These are phyloP conservation scores for Ogataea angusta DNA, from an alignment of 805 yeast species.

Conservation along the genomic window DNA sequence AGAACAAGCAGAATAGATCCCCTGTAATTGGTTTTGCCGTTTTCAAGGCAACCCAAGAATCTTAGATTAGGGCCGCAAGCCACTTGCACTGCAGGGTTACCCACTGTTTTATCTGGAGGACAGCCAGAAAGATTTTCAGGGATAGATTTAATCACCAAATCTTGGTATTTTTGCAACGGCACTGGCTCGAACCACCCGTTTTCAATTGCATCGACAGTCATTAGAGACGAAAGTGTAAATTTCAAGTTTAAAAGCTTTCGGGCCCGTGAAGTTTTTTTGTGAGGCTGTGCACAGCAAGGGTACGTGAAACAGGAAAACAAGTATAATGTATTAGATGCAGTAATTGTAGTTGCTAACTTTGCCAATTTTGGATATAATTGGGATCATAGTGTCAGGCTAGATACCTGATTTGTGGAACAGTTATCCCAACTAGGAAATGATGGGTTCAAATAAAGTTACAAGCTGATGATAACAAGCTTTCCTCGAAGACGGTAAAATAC, in stretches of 20 bases:
- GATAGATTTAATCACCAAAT: constrained; percentile 16
- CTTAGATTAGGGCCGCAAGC: constrained; percentile 79
- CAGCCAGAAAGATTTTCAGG: constrained; percentile 21
- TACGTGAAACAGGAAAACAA: constrained; percentile 5
- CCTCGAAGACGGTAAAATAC: too few species aligned
- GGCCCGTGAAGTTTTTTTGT: background rate
- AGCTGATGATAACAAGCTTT: too few species aligned
- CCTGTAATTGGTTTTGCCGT: constrained; percentile 49
- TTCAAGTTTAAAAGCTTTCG: constrained; percentile 4
- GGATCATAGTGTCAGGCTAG: too few species aligned
- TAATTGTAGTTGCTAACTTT: background rate
- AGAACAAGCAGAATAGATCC: constrained; percentile 69
- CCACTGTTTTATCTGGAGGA: constrained; percentile 27
- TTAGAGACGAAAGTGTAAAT: constrained; percentile 1
- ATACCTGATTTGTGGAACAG: too few species aligned
- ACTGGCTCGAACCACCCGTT: constrained; percentile 30
- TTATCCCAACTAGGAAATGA: too few species aligned
- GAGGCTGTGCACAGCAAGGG: constrained; percentile 7
- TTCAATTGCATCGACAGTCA: constrained; percentile 14
- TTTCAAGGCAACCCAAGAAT: constrained; percentile 59
- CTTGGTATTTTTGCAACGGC: constrained; percentile 26
- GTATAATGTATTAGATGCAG: background rate
- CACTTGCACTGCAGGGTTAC: constrained; percentile 38
- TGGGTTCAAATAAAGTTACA: too few species aligned
- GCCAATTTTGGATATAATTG: background rate